Percentiles rank a stretch among this genome's conserved stretches.
These are phyloP conservation scores for Pachyrhizus erosus DNA, from an alignment of 306 rosid genomes.

Conservation along the genomic window DNA sequence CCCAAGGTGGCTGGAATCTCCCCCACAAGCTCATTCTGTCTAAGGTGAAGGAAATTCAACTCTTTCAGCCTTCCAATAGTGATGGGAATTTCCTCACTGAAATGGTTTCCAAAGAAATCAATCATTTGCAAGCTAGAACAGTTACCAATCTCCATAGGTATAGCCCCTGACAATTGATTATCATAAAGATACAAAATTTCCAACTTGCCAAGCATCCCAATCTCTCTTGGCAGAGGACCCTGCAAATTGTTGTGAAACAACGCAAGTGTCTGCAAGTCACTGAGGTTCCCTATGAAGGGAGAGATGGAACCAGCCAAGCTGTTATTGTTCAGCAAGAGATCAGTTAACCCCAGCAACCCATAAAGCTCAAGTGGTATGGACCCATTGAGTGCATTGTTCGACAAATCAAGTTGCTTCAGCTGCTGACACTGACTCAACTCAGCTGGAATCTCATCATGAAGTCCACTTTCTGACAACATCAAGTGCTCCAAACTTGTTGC, in stretches of 20 bases:
- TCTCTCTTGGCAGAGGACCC: conserved; percentile 79
- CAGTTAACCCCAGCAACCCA: conserved; percentile 62
- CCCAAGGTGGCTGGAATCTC: conserved; percentile 86
- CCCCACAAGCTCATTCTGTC: conserved; percentile 88
- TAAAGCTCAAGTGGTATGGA: conserved; percentile 77
- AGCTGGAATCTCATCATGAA: conserved; percentile 73
- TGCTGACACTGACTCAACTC: conserved; percentile 71
- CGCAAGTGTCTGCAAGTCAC: conserved; percentile 61
- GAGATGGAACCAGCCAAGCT: conserved; percentile 81
- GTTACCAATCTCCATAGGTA: conserved; percentile 86
- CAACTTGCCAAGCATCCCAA: conserved; percentile 84
- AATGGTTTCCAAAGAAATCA: conserved; percentile 83
- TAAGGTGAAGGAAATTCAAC: conserved; percentile 80
- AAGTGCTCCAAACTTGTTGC: conserved; percentile 75
- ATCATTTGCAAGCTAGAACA: conserved; percentile 85
- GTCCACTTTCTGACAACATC: conserved; percentile 58
- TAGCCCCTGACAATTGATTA: conserved; percentile 71
- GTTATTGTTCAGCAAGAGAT: conserved; percentile 86
- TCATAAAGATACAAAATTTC: conserved; percentile 84
- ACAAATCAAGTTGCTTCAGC: conserved; percentile 82
- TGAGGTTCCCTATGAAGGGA: conserved; percentile 76
- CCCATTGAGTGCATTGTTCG: conserved; percentile 80
- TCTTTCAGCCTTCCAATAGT: conserved; percentile 78
- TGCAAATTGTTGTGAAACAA: conserved; percentile 78
- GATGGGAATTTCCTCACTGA: conserved; percentile 74